Conservation (phyloP, 2,329 filamentous ascomycete species). For the Elsinoe australis region DNA sequence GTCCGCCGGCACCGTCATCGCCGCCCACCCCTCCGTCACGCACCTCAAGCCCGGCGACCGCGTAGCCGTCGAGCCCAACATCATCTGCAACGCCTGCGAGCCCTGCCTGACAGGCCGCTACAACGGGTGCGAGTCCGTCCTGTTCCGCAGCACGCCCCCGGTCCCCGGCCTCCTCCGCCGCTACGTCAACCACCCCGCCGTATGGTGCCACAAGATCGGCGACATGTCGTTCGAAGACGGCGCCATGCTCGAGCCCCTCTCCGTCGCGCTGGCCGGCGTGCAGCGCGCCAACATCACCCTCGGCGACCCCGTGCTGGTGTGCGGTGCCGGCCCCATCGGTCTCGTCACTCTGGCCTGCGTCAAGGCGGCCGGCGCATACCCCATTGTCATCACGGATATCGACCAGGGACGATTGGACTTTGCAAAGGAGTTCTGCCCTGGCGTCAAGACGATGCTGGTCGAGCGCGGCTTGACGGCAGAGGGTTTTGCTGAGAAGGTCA, state of each 20-base stretch:
- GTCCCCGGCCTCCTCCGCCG: constrained; percentile 77
- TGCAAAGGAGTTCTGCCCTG: constrained; percentile 73
- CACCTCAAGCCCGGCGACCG: constrained; percentile 76
- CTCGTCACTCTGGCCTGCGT: constrained; percentile 80
- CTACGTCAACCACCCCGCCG: constrained; percentile 89
- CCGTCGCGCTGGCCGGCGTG: constrained; percentile 80
- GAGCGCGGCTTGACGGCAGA: constrained; percentile 56
- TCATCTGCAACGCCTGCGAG: constrained; percentile 86
- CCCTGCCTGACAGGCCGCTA: constrained; percentile 87
- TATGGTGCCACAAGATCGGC: constrained; percentile 71
- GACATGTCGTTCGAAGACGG: constrained; percentile 88
- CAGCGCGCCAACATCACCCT: constrained; percentile 72
- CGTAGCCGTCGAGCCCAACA: constrained; percentile 87
- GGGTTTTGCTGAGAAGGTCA: constrained; percentile 61
- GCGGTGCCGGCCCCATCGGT: constrained; percentile 89
- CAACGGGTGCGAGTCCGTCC: constrained; percentile 82
- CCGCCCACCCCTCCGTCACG: constrained; percentile 72
- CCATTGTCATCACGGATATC: constrained; percentile 90
- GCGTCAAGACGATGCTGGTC: constrained; percentile 73
- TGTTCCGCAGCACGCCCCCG: constrained; percentile 85
- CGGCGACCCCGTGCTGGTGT: constrained; percentile 81
- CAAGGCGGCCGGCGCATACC: constrained; percentile 78
- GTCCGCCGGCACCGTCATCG: constrained; percentile 73
- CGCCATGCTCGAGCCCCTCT: constrained; percentile 81
- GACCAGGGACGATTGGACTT: constrained; percentile 78